These are phyloP conservation scores for Camellia lanceoleosa DNA, from an alignment of 148 eudicot species.

Conservation along the genomic window DNA sequence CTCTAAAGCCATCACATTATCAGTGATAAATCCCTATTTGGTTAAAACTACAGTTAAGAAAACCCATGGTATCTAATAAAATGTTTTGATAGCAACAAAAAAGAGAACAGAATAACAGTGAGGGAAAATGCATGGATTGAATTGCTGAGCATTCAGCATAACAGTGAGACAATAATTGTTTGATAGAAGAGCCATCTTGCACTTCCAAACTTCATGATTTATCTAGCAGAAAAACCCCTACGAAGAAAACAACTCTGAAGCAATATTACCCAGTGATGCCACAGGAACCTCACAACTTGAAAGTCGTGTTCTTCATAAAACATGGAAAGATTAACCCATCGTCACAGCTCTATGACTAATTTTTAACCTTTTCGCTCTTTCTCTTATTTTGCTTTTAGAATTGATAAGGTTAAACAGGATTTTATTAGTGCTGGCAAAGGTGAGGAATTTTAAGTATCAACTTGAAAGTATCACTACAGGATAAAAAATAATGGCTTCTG, in stretches of 20 bases:
- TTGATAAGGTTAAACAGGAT: background rate
- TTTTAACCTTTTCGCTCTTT: background rate
- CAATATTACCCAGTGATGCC: background rate
- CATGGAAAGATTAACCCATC: too few species aligned
- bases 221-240: too few species aligned
- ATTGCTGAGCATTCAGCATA: background rate
- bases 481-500: too few species aligned
- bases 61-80: background rate
- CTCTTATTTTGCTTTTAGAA: background rate
- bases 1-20: conserved; percentile 83
- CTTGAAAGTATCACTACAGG: too few species aligned
- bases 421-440: background rate
- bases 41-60: conserved; percentile 4
- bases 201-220: too few species aligned
- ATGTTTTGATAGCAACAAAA: background rate
- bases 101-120: background rate
- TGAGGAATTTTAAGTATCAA: too few species aligned
- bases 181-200: too few species aligned
- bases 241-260: conserved; percentile 1
- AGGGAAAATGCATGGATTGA: background rate
- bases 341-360: background rate
- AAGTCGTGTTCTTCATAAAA: background rate
- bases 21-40: conserved; percentile 77
- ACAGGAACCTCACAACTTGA: background rate
- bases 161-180: background rate